Evolutionary conservation across 495 filamentous ascomycete species (phyloP), one percentile per base, ranked within the genome.

Genomic region (Penicillium goetzii): DNA sequence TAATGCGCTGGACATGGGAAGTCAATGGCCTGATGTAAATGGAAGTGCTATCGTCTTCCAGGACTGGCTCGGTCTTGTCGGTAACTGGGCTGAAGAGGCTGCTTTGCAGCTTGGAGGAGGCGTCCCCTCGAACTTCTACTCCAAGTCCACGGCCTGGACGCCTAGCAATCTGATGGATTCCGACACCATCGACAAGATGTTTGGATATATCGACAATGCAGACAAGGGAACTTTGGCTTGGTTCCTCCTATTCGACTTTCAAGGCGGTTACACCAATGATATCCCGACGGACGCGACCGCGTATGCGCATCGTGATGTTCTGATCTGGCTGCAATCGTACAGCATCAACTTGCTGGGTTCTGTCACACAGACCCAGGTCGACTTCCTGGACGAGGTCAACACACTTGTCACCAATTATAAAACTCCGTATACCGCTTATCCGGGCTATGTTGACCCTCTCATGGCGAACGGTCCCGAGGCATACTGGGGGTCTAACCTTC

Each of bases 371-470:
- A 76, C 63, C 21, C 75, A 72, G 14, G 62, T 69, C 25, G 56
- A 62, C 15, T 80, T 76, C 65, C 50, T 80, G 50, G 68, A 68
- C 12, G 62, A 69, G 7, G 74, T 87, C 23, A 83, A 87, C 65
- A 58, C 72, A 11, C 61, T 70, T 8, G 68, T 78, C 21, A 65
- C 61, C 15, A 65, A 58, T 11, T 67, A 68, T 26, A 23, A 71
- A 19, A 69, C 63, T 7, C 56, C 61, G 0, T 78, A 77, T 68
- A 69, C 74, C 6, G 72, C 83, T 0, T 91, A 90, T 67, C 76
- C 88, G 2, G 89, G 88, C 30, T 90, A 90, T 66, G 81, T 89
- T 17, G 89, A 91, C 67, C 84, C 85, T 6, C 75, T 69, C 9
- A 67, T 89, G 62, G 66, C 65, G 7, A 64, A 80, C 25, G 65